phyloP scores from a whole-genome alignment of 345 rosid genomes.

The Nasturtium officinale region DNA sequence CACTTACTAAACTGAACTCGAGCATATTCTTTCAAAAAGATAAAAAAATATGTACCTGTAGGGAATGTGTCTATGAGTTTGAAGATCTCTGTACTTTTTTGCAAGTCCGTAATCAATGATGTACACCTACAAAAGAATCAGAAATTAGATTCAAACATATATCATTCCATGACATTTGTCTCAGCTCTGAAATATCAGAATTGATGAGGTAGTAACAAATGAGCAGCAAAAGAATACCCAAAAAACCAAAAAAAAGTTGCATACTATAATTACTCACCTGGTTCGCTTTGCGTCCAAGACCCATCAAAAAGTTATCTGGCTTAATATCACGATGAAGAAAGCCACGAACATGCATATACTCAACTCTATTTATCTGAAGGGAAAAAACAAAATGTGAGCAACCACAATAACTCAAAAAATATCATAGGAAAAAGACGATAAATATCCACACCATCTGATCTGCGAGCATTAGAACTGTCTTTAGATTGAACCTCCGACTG shows the following conservation, averaged over 20 bases:
- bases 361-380: conserved; percentile 77
- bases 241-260: conserved; percentile 3
- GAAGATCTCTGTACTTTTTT: conserved; percentile 47
- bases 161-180: no score
- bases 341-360: conserved; percentile 93
- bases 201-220: background rate
- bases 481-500: conserved; percentile 75
- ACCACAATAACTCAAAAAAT: background rate
- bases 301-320: conserved; percentile 99
- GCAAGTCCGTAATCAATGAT: conserved; percentile 84
- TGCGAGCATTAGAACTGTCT: conserved; percentile 92
- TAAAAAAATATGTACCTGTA: conserved; percentile 31
- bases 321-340: conserved; percentile 98
- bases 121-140: conserved; percentile 55
- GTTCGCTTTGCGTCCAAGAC: conserved; percentile 95
- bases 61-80: conserved; percentile 48
- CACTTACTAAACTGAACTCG: background rate
- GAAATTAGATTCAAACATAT: no score
- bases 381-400: background rate
- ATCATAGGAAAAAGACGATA: background rate
- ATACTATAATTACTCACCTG: conserved; percentile 62
- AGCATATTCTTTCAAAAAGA: background rate
- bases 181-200: background rate
- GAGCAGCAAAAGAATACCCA: background rate
- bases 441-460: conserved; percentile 67